These are phyloP conservation scores for Pseudogymnoascus verrucosus DNA, from an alignment of 2,329 filamentous ascomycete species.

Conservation along the genomic window DNA sequence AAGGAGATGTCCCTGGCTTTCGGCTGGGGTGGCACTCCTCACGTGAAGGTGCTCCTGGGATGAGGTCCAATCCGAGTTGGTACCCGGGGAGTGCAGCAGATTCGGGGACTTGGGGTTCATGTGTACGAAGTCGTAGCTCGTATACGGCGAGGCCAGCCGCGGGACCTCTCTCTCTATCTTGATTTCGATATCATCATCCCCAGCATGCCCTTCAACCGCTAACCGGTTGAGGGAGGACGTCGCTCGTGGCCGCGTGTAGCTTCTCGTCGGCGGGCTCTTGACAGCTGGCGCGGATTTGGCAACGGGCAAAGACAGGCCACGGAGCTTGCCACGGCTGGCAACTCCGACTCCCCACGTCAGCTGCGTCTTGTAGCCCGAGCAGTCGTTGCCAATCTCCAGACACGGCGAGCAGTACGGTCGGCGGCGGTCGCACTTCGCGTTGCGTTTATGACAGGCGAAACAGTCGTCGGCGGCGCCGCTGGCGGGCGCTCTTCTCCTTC, in stretches of 20 bases:
- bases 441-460: constrained; percentile 82
- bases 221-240: constrained; percentile 19
- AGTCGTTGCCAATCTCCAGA: constrained; percentile 83
- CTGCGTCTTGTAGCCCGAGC: constrained; percentile 92
- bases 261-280: constrained; percentile 22
- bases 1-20: constrained; percentile 30
- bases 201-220: constrained; percentile 12
- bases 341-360: constrained; percentile 96
- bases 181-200: constrained; percentile 24
- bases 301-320: constrained; percentile 71
- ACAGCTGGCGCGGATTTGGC: constrained; percentile 48
- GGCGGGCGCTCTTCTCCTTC: constrained; percentile 78
- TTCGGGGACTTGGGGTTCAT: constrained; percentile 27
- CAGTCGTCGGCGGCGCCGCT: constrained; percentile 91
- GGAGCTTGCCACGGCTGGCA: constrained; percentile 87
- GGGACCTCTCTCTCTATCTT: constrained; percentile 21
- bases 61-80: constrained; percentile 24
- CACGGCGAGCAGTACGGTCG: constrained; percentile 94
- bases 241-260: constrained; percentile 21
- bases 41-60: constrained; percentile 20
- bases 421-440: constrained; percentile 79
- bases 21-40: constrained; percentile 17
- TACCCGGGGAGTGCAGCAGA: constrained; percentile 19
- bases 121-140: constrained; percentile 33
- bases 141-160: constrained; percentile 21